A percentile compares a stretch with the other conserved stretches of the same genome.
Conservation (phyloP, 2,329 filamentous ascomycete genomes). For the Xylaria sp. region DNA sequence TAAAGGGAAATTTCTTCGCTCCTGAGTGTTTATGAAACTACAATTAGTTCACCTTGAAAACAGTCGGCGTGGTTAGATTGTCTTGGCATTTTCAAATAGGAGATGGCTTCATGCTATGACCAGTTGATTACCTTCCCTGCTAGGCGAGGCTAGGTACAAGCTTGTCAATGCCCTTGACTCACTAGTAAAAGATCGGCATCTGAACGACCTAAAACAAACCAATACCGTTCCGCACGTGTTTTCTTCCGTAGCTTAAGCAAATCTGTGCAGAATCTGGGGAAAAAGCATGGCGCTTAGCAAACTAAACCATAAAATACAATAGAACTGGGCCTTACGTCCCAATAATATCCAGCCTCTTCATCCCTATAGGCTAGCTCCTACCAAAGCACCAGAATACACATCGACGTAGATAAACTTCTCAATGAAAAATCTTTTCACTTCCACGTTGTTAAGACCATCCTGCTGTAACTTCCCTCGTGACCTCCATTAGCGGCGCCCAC, state of each 20-base stretch:
- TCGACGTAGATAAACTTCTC: neutral
- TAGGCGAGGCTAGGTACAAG: neutral
- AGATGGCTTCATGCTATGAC: neutral
- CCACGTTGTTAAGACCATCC: neutral
- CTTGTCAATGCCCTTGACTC: neutral
- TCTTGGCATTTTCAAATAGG: constrained; percentile 5
- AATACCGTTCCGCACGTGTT: neutral
- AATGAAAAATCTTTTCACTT: neutral
- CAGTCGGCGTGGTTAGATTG: neutral
- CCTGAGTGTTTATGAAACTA: constrained; percentile 10
- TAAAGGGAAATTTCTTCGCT: neutral
- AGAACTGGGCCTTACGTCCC: neutral
- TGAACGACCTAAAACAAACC: constrained; percentile 4
- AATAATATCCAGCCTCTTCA: neutral
- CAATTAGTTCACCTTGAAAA: constrained; percentile 4
- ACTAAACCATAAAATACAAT: too few species aligned
- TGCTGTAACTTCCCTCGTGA: neutral
- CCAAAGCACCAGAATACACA: neutral
- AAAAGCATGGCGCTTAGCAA: neutral
- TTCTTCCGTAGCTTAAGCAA: neutral
- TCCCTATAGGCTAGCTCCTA: neutral
- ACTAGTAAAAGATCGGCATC: constrained; percentile 10
- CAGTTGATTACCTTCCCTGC: constrained; percentile 8
- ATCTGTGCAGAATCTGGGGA: constrained; percentile 20
- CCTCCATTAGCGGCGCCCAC: neutral